Evolutionary conservation across 176 grass and related monocot species (phyloP), one percentile per base, ranked within the genome.

Genomic region (Raddia distichophylla): DNA sequence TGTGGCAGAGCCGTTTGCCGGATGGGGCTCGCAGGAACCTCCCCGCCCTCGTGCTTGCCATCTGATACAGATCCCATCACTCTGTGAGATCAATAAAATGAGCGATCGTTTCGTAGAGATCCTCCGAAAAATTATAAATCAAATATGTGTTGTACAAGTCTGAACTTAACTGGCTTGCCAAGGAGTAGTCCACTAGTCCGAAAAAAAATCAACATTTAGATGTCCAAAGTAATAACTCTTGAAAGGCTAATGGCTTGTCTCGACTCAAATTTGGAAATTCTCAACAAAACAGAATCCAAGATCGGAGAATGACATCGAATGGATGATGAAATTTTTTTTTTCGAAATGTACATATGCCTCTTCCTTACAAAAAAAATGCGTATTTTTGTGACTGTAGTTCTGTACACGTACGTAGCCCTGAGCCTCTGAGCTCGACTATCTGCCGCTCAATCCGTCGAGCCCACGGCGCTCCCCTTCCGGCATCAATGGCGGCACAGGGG

Each of bases 21-120:
- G 86, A 88, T 81, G 10, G 61, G 58, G 70, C 50, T 33, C 67
- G 71, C 8, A 89, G 67, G 83, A 86, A 90, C 5, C 89, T 94
- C 19, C 92, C 92, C 17, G 92, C 78, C 19, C 86, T 94, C 14
- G 88, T 94, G 58, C 89, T 94, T 55, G 82, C 92, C 15, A 91
- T 94, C 73, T 94, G 79, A 94, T 72, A 1, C 12, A 47, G 1
- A 60, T 69, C 54, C 19, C n/a, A 76, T 52, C 10, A 64, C 60
- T 8, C 16, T 40, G 37, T 40, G 37, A 40, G 37, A 40, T 40
- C 4, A 40, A 40, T 40, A 40, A 40, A 40, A 40, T 40, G 37
- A 40, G 37, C 37, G 37, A 40, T 27, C 37, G 4, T 40, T 2
- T 40, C 37, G 37, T 40, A 40, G 4, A 40, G 37, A 40, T 40